Evolutionary conservation across 768 basidiomycete species (phyloP), one percentile per base, ranked within the genome.

Genomic region (Austroboletus festivus): DNA sequence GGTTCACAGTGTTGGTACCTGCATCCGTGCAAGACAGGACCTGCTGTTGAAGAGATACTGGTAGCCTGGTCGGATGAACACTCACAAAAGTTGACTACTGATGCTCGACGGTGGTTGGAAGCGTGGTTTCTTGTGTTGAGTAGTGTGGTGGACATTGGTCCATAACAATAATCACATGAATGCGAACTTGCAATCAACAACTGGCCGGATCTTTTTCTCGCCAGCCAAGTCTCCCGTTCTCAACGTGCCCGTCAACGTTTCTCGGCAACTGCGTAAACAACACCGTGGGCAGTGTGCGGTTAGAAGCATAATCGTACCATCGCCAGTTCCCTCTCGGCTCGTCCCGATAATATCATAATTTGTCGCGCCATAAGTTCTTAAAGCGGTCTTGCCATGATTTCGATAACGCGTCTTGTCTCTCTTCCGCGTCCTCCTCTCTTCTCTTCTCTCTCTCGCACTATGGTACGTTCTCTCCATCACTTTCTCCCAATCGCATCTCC

Each of bases 1-100:
- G 85, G 82, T 19, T 80, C 71, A 3, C 83, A 85, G 9, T 83
- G 81, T 47, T 95, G 90, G 90, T 90, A 84, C 59, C 71, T 95
- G 33, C 93, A 95, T 63, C 93, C 93, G 10, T 95, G 93, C 63
- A 83, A 89, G 63, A 87, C 84, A 4, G 74, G 75, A 10, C 67
- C 65, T 28, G 79, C 82, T 1, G 79, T 95, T 1, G 69, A 71
- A 20, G 92, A 94, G 67, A 69, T 95, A 19, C 62, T 92, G 68
- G 55, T 59, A 19, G 86, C 82, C 52, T 38, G 49, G 64, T 45
- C 49, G 15, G 51, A 47, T 15, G 39, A 13, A 18, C 30, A 31
- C 15, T 26, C 34, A 31, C 24, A 47, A 18, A 50, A 42, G 21
- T 38, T 72, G n/a, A n/a, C n/a, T n/a, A n/a, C n/a, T n/a, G n/a